Conservation (phyloP, 1,284 basidiomycete genomes). For the Ustilago hordei region DNA sequence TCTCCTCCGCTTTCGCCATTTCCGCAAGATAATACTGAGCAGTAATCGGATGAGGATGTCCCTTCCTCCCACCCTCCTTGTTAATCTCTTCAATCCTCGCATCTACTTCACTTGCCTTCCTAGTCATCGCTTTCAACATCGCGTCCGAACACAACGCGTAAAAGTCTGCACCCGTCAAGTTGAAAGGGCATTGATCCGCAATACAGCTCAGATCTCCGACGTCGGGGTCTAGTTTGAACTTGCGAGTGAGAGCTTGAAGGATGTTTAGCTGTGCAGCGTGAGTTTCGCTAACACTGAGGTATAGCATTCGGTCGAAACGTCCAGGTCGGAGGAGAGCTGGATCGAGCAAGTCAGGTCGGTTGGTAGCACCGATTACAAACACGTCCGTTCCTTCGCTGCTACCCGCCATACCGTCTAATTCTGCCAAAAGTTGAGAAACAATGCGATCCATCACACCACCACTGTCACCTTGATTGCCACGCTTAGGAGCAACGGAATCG, state of each 20-base stretch:
- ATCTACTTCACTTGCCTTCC: conserved; percentile 83
- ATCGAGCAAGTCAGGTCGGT: conserved; percentile 71
- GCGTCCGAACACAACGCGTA: conserved; percentile 98
- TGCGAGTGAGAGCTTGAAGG: conserved; percentile 88
- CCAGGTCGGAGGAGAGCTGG: conserved; percentile 71
- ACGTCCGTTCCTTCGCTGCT: conserved; percentile 70
- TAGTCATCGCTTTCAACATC: conserved; percentile 92
- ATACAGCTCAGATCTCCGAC: conserved; percentile 77
- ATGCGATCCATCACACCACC: conserved; percentile 73
- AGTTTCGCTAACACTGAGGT: conserved; percentile 90
- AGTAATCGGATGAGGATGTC: conserved; percentile 80
- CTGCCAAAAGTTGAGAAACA: conserved; percentile 71
- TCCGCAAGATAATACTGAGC: conserved; percentile 93
- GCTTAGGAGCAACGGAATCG: conserved; percentile 72
- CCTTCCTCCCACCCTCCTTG: conserved; percentile 61
- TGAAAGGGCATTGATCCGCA: conserved; percentile 85
- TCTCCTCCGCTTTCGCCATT: conserved; percentile 80
- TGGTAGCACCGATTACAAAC: conserved; percentile 72
- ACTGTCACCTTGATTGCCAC: conserved; percentile 72
- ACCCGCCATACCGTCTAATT: conserved; percentile 71
- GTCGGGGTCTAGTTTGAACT: conserved; percentile 83
- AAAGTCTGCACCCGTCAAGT: conserved; percentile 85
- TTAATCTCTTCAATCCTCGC: conserved; percentile 45
- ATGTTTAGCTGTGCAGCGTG: conserved; percentile 89
- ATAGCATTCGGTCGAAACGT: conserved; percentile 96